phyloP scores from a whole-genome alignment of 768 basidiomycete genomes.

The Gelatoporia subvermispora region DNA sequence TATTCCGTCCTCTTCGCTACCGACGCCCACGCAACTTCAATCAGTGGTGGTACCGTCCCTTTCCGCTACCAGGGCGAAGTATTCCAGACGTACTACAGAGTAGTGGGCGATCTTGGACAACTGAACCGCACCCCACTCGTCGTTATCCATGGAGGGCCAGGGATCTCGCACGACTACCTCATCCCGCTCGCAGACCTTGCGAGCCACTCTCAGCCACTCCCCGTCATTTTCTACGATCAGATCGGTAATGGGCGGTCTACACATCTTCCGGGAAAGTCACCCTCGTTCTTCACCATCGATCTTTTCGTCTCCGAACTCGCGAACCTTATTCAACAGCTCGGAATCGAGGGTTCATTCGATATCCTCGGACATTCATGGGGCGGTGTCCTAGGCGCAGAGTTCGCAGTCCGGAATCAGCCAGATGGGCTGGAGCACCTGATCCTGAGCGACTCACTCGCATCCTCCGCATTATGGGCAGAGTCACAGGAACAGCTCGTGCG shows the following conservation, averaged over 20 bases:
- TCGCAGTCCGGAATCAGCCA: conserved; percentile 33
- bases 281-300: conserved; percentile 35
- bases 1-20: no score
- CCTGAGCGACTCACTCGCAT: conserved; percentile 38
- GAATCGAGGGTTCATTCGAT: conserved; percentile 34
- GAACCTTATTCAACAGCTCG: conserved; percentile 39
- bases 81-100: conserved; percentile 27
- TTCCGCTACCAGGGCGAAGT: conserved; percentile 17
- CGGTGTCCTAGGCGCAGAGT: conserved; percentile 41
- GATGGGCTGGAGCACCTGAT: conserved; percentile 41
- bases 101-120: conserved; percentile 17
- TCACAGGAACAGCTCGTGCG: conserved; percentile 34
- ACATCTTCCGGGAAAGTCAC: conserved; percentile 30
- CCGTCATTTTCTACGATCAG: conserved; percentile 49
- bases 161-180: conserved; percentile 21
- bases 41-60: conserved; percentile 13
- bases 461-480: conserved; percentile 37
- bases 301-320: conserved; percentile 51
- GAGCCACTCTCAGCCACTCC: conserved; percentile 12
- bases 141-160: conserved; percentile 25
- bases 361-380: conserved; percentile 56
- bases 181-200: conserved; percentile 20
- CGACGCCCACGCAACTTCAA: no score
- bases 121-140: conserved; percentile 19
- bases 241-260: conserved; percentile 42